These are phyloP conservation scores for Talaromyces wortmannii DNA, from an alignment of 495 filamentous ascomycete genomes.

Conservation along the genomic window DNA sequence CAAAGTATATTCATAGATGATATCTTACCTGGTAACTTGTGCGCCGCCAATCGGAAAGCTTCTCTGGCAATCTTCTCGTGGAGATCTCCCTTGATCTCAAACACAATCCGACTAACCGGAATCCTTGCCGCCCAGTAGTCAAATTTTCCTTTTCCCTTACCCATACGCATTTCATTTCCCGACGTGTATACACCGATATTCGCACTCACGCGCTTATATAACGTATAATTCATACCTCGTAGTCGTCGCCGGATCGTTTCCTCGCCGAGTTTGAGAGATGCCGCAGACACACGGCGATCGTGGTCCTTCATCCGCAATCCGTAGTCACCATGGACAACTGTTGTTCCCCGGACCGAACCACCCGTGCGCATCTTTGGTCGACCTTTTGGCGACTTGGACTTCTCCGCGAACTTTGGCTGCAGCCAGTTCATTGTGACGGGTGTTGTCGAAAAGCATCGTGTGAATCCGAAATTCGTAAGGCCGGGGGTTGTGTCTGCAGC, in stretches of 20 bases:
- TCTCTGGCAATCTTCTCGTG: conserved; percentile 94
- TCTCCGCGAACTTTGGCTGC: conserved; percentile 65
- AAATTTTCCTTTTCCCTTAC: conserved; percentile 96
- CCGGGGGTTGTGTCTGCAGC: background rate
- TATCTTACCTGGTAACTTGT: conserved; percentile 85
- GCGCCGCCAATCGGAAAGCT: conserved; percentile 87
- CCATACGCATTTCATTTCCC: conserved; percentile 97
- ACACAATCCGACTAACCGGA: conserved; percentile 78
- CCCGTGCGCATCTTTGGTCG: conserved; percentile 82
- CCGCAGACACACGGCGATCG: conserved; percentile 82
- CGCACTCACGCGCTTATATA: conserved; percentile 85
- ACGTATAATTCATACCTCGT: conserved; percentile 82
- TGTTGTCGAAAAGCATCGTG: conserved; percentile 69
- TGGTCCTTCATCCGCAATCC: conserved; percentile 91
- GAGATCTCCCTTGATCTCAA: conserved; percentile 84
- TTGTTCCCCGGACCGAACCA: conserved; percentile 85
- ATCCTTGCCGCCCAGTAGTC: conserved; percentile 92
- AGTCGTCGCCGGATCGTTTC: conserved; percentile 85
- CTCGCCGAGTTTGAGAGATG: conserved; percentile 80
- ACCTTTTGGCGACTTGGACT: conserved; percentile 83
- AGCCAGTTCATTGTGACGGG: conserved; percentile 66
- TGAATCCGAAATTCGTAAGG: background rate
- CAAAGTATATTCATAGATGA: background rate
- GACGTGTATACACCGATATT: conserved; percentile 93
- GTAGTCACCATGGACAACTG: conserved; percentile 93